A percentile compares a stretch with the other conserved stretches of the same genome.
Evolutionary conservation across 2,329 filamentous ascomycete genomes (phyloP).

Genomic region (Ceratocystis destructans): DNA sequence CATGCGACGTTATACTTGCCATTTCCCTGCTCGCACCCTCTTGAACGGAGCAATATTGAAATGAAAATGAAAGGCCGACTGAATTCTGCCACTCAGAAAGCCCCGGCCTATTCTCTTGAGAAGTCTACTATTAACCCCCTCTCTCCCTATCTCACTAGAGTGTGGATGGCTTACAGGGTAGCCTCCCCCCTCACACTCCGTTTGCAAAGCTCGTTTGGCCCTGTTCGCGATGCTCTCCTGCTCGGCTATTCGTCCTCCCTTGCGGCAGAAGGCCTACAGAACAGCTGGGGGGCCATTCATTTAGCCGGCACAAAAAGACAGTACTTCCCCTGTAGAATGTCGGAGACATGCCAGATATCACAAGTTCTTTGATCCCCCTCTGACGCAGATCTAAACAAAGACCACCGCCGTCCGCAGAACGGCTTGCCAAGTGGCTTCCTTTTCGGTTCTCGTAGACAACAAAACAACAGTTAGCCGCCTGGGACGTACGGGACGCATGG

Average conservation of each 20-base stretch:
- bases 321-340: no score
- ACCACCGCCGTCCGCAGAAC: neutral
- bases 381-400: neutral
- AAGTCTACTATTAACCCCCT: no score
- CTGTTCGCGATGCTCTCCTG: neutral
- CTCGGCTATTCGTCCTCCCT: slow-evolving; percentile 2
- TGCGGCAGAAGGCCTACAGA: slow-evolving; percentile 9
- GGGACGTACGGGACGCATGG: neutral
- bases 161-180: neutral
- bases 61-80: neutral
- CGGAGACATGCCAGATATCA: no score
- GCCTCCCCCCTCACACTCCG: neutral
- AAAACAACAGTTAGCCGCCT: neutral
- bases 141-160: no score
- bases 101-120: neutral
- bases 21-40: neutral
- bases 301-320: neutral
- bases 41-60: neutral
- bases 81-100: neutral
- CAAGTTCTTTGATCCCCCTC: neutral
- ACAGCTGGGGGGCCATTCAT: neutral
- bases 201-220: neutral
- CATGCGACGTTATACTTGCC: neutral
- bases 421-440: neutral
- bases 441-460: neutral